A percentile compares a stretch with the other conserved stretches of the same genome.
Evolutionary conservation across 305 asterid species (phyloP).

Genomic region (Ilex paraguariensis): DNA sequence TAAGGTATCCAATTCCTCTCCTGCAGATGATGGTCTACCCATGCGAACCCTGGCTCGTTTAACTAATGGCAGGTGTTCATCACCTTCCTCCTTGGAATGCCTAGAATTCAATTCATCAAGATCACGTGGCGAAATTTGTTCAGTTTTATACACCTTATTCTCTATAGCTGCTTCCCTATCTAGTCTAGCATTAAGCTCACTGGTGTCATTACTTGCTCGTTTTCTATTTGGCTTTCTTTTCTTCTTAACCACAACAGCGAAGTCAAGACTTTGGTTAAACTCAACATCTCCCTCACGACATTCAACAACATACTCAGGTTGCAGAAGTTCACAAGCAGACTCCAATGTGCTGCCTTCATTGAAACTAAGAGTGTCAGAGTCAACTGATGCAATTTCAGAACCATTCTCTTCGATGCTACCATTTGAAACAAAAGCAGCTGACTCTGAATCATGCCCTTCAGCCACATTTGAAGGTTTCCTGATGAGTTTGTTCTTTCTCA

Average conservation of each 20-base stretch:
- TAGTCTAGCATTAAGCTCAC: conserved; percentile 32
- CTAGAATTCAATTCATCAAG: conserved; percentile 39
- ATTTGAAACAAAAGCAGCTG: conserved; percentile 53
- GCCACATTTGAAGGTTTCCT: conserved; percentile 58
- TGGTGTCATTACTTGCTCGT: conserved; percentile 39
- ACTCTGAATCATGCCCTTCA: conserved; percentile 42
- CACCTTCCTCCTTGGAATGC: conserved; percentile 62
- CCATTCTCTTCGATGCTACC: conserved; percentile 56
- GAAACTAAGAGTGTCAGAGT: conserved; percentile 55
- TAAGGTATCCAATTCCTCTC: conserved; percentile 33
- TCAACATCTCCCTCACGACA: conserved; percentile 42
- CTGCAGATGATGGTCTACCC: conserved; percentile 55
- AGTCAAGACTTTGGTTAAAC: conserved; percentile 55
- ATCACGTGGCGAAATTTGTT: conserved; percentile 32
- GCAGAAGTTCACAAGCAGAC: conserved; percentile 41
- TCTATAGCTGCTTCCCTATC: neutral
- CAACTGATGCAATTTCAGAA: conserved; percentile 58
- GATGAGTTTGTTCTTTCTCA: conserved; percentile 60
- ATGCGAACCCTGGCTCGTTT: conserved; percentile 92
- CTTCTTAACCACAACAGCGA: conserved; percentile 56
- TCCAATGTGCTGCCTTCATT: conserved; percentile 60
- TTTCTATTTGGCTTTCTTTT: conserved; percentile 75
- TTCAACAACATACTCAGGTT: conserved; percentile 33
- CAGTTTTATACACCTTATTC: neutral
- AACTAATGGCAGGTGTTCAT: conserved; percentile 84